phyloP scores from a whole-genome alignment of 176 grass and related monocot genomes.

The Puya raimondii region DNA sequence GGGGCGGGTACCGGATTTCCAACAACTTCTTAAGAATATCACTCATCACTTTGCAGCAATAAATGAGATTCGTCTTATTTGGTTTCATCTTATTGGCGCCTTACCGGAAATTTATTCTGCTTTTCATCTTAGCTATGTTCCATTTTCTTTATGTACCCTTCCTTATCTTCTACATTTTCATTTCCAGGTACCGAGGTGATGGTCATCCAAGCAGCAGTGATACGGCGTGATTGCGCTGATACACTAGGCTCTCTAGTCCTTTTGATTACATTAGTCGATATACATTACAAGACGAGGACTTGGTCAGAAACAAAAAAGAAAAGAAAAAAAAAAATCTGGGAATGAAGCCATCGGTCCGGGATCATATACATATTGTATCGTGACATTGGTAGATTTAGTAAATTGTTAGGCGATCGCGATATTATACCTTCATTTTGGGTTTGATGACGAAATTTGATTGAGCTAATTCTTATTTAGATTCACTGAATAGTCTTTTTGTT shows the following conservation, averaged over 20 bases:
- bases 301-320: background rate
- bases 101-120: no score
- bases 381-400: background rate
- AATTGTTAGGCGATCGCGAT: background rate
- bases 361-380: conserved; percentile 8
- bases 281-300: conserved; percentile 12
- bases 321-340: conserved; percentile 7
- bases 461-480: background rate
- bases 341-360: conserved; percentile 28
- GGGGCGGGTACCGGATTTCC: no score
- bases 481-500: background rate
- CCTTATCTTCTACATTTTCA: background rate
- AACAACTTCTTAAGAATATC: no score
- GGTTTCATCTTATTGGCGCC: no score
- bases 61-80: no score
- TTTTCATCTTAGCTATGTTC: no score
- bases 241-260: conserved; percentile 14
- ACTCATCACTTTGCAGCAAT: no score
- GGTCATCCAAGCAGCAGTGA: background rate
- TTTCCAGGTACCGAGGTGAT: conserved; percentile 8
- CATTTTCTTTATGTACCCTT: background rate
- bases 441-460: background rate
- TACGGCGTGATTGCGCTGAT: background rate
- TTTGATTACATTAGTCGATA: conserved; percentile 5
- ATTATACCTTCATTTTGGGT: background rate